Base-by-base conservation (phyloP, 495 filamentous ascomycete species). In the Hypoxylon fuscum region DNA sequence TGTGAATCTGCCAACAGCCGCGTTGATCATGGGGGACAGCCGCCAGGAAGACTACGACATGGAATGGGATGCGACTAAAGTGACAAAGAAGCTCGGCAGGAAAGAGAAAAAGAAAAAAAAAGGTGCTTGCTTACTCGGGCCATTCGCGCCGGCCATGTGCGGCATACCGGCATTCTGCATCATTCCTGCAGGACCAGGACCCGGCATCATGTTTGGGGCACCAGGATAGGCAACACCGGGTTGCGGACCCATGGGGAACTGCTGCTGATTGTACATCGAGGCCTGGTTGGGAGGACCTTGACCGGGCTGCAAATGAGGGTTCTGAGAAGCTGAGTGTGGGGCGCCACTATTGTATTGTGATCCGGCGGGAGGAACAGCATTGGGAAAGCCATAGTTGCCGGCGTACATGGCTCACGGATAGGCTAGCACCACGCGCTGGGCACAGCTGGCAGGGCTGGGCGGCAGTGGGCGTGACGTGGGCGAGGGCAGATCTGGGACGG, bases 111-210 rank as follows among this genome's bases (percentile, higher is more conserved):
- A n/a, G n/a, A n/a, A n/a, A n/a, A n/a, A n/a, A n/a, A 61, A 69
- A 61, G 59, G 51, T 34, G 50, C 79, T n/a, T 25, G 21, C 42
- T 78, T 77, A 81, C 78, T 80, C 65, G 80, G 79, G 53, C 76
- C 75, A 78, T 80, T 81, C 53, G 76, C 70, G 31, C 60, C 62
- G 65, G 71, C 75, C 78, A 79, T 79, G 75, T 80, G 79, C 57
- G 70, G 77, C 79, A 81, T 79, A 68, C 69, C 76, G 71, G 78
- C 51, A 67, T 78, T 80, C 75, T 79, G 79, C 79, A 81, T 81
- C 77, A 82, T 80, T 72, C 76, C 79, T 74, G 78, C 77, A 74
- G 77, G 74, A 50, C 74, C 74, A 49, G 74, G 74, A 66, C 59
- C 77, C 55, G 75, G 69, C 78, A 81, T 82, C 76, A 81, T 76